Conservation (phyloP, 768 basidiomycete species). For the Boletellus sp. region DNA sequence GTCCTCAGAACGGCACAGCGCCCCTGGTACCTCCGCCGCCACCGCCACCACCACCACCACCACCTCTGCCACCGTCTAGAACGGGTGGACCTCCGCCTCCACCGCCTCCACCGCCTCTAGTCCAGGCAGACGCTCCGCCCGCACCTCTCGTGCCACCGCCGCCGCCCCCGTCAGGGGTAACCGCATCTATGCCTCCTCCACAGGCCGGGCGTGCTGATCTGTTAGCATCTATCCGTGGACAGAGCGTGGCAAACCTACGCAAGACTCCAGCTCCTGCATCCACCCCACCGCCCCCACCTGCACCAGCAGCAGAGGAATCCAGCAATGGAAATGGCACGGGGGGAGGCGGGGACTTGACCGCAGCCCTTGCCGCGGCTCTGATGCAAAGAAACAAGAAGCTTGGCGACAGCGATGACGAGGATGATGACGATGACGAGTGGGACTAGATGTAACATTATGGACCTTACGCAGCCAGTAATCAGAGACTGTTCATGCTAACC, state of each 20-base stretch:
- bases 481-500: not conserved
- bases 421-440: slow-evolving; percentile 71
- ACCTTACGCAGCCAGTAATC: slow-evolving; percentile 11
- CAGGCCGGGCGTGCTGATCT: slow-evolving; percentile 63
- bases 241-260: slow-evolving; percentile 65
- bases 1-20: slow-evolving; percentile 23
- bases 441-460: slow-evolving; percentile 26
- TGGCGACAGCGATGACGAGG: slow-evolving; percentile 81
- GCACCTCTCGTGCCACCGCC: slow-evolving; percentile 37
- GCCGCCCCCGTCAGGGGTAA: slow-evolving; percentile 36
- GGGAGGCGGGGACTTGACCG: slow-evolving; percentile 69
- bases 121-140: slow-evolving; percentile 27
- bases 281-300: slow-evolving; percentile 37
- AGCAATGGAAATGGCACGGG: slow-evolving; percentile 32
- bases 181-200: slow-evolving; percentile 37
- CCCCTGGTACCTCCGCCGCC: slow-evolving; percentile 17
- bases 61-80: slow-evolving; percentile 30
- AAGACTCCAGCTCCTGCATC: slow-evolving; percentile 41
- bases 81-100: slow-evolving; percentile 34
- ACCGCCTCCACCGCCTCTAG: slow-evolving; percentile 30
- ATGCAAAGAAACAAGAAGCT: slow-evolving; percentile 81
- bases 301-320: slow-evolving; percentile 29
- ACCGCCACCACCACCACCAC: slow-evolving; percentile 38
- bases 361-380: slow-evolving; percentile 80
- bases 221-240: slow-evolving; percentile 78